phyloP scores from a whole-genome alignment of 805 yeast species.

The Candida boidinii region DNA sequence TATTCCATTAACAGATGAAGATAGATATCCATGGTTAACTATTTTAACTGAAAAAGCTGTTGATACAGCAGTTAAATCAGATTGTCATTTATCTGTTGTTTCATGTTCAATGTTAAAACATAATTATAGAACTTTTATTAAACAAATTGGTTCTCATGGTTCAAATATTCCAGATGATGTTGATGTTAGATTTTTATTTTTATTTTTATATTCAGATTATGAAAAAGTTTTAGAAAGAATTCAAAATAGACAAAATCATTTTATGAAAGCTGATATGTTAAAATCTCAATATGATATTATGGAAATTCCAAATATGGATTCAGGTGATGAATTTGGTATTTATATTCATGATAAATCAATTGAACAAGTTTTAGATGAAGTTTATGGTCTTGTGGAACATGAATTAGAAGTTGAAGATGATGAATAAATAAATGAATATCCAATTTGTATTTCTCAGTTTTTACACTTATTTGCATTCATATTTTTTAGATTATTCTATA shows the following conservation, averaged over 20 bases:
- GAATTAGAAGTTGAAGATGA: constrained; percentile 3
- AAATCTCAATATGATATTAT: constrained; percentile 66
- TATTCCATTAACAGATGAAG: constrained; percentile 78
- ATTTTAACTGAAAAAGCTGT: constrained; percentile 36
- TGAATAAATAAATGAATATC: too few relatives aligned
- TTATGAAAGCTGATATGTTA: constrained; percentile 82
- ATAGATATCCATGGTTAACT: constrained; percentile 85
- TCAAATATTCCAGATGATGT: constrained; percentile 9
- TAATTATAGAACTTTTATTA: constrained; percentile 58
- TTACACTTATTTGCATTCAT: too few relatives aligned
- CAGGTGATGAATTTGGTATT: constrained; percentile 9
- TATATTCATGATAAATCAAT: constrained; percentile 3
- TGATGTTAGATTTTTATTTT: constrained; percentile 40
- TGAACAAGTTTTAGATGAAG: constrained; percentile 7
- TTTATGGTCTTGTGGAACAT: constrained; percentile 13
- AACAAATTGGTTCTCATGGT: constrained; percentile 20
- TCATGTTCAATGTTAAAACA: constrained; percentile 83
- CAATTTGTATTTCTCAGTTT: too few relatives aligned
- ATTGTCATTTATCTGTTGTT: constrained; percentile 36
- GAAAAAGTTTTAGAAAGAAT: constrained; percentile 59
- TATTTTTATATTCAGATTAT: constrained; percentile 59
- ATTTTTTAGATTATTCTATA: too few relatives aligned
- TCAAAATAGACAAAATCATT: constrained; percentile 61
- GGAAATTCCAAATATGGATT: constrained; percentile 48
- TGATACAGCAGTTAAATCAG: constrained; percentile 22